Evolutionary conservation across 1,284 basidiomycete species (phyloP).

Genomic region (Malassezia sympodialis): DNA sequence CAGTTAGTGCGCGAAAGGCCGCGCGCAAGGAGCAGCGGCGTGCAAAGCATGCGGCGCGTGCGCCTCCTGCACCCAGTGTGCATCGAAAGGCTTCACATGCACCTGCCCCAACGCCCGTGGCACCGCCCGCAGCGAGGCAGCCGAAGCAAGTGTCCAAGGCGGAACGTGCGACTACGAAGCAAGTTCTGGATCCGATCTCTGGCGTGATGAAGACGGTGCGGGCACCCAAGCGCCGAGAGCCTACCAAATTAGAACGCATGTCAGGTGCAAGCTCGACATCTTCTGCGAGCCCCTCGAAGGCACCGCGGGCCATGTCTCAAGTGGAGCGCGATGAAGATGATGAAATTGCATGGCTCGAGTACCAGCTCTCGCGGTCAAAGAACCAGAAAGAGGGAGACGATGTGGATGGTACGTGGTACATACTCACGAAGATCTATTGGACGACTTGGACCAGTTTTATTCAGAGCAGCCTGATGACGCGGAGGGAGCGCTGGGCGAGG

Average conservation of each 20-base stretch:
- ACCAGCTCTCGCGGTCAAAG: constrained; percentile 23
- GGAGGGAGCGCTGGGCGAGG: constrained; percentile 4
- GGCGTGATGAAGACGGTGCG: neutral
- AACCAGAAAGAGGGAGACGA: constrained; percentile 24
- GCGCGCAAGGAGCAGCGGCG: constrained; percentile 14
- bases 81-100: neutral
- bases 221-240: neutral
- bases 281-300: too few relatives aligned
- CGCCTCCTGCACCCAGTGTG: neutral
- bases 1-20: constrained; percentile 7
- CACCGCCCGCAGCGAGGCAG: neutral
- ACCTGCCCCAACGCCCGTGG: neutral
- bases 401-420: constrained; percentile 17
- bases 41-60: constrained; percentile 4
- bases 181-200: constrained; percentile 12
- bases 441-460: constrained; percentile 34
- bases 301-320: neutral
- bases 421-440: constrained; percentile 23
- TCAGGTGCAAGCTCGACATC: neutral
- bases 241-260: constrained; percentile 1
- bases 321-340: constrained; percentile 43
- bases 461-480: constrained; percentile 24
- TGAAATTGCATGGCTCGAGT: constrained; percentile 45
- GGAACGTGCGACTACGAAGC: neutral
- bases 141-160: neutral